Evolutionary conservation across 2,329 filamentous ascomycete species (phyloP).

Genomic region (Apiospora malaysiana): DNA sequence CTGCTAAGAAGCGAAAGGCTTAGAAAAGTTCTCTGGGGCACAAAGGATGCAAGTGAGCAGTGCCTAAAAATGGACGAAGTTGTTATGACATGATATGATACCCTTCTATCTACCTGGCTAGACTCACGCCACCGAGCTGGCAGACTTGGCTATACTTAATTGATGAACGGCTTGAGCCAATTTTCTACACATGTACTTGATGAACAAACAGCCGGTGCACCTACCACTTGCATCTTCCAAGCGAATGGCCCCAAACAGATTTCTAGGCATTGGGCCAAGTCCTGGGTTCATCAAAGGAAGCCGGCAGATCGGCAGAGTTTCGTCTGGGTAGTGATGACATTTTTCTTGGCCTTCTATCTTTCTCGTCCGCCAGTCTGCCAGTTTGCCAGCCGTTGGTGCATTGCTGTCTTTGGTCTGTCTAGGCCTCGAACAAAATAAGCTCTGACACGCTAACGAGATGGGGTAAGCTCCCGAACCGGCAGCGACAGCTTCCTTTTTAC

Average conservation of each 20-base stretch:
- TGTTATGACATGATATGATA: constrained; percentile 31
- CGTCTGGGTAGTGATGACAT: background rate
- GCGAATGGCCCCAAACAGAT: background rate
- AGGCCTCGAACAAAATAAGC: background rate
- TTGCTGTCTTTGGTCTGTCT: background rate
- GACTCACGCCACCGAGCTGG: background rate
- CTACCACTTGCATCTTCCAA: background rate
- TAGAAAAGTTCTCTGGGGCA: background rate
- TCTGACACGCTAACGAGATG: constrained; percentile 15
- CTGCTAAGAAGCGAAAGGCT: constrained; percentile 27
- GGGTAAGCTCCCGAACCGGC: constrained; percentile 14
- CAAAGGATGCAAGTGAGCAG: background rate
- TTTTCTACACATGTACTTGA: background rate
- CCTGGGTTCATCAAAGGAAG: background rate
- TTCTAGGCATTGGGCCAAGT: background rate
- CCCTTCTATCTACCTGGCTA: constrained; percentile 20
- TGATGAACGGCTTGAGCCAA: background rate
- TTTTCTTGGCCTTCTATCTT: background rate
- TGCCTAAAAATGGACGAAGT: constrained; percentile 42
- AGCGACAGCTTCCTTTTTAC: constrained; percentile 7
- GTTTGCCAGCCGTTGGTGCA: background rate
- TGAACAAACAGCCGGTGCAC: background rate
- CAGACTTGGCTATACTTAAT: background rate
- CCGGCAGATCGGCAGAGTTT: constrained; percentile 6
- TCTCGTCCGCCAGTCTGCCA: background rate